Base-by-base conservation (phyloP, 768 basidiomycete species). In the Lepiota subincarnata region DNA sequence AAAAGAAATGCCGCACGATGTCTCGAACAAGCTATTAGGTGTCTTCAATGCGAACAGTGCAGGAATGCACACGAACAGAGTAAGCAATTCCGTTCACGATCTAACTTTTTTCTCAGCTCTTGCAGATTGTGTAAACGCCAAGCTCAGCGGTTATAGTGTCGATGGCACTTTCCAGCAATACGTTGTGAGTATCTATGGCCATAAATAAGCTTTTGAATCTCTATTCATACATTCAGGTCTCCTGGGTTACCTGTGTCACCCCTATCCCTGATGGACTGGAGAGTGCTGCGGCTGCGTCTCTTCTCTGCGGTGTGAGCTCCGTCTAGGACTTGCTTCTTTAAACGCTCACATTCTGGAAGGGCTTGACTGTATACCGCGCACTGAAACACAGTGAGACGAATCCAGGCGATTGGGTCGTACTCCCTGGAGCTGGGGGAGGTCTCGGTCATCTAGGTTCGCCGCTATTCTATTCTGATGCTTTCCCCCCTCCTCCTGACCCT, bases 341-440 rank as follows among this genome's bases (percentile, higher is more conserved):
- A 14, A 58, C 48, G 49, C 4, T 26, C 19, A 28, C 10, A 0
- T 13, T 10, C 36, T 3, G 39, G 0, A 45, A 86, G 85, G 89
- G 89, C 42, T 73, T 95, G 18, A 94, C 92, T 2, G 89, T 89
- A 1, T 95, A 92, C 64, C 86, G 89, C 54, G 92, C 90, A 0
- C 71, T 95, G 60, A 94, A 93, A 67, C 77, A 86, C 65, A 78
- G 81, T 48, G 71, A 79, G 50, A 76, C 82, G 6, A 73, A 68
- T 24, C 78, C 83, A 6, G 87, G 90, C 26, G 82, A 95, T 51
- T 89, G 83, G 82, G 73, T 90, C 55, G 85, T 83, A 18, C 71
- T 92, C 43, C 83, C 87, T 10, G 89, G 89, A 40, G 89, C 88
- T 1, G 89, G 87, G 3, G 87, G 87, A 52, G 89, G 91, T 12